Percentiles rank a stretch among this genome's conserved stretches.
phyloP scores from a whole-genome alignment of 305 asterid genomes.

The Fraxinus xanthoxyloides region DNA sequence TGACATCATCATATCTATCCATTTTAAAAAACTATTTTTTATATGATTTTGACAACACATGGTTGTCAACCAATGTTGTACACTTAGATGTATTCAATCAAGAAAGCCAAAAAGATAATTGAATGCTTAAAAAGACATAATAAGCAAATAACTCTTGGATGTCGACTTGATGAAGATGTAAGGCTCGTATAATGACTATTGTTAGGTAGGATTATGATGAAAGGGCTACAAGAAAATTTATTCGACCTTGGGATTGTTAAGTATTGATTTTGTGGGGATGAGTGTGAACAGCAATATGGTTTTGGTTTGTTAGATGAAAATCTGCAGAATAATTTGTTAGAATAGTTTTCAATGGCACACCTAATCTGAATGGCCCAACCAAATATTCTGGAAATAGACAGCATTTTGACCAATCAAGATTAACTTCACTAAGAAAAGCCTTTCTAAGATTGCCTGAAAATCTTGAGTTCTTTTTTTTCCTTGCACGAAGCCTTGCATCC shows the following conservation, averaged over 20 bases:
- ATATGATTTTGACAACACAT: too few species aligned
- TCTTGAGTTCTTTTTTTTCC: not conserved
- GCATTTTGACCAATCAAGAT: slow-evolving; percentile 31
- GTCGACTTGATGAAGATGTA: not conserved
- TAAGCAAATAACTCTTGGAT: not conserved
- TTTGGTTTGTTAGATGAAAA: not conserved
- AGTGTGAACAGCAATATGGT: not conserved
- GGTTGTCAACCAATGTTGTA: too few species aligned
- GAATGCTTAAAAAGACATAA: too few species aligned
- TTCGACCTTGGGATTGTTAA: not conserved
- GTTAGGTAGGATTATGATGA: not conserved
- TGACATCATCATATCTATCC: too few species aligned
- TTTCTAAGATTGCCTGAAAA: too few species aligned
- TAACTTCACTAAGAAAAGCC: too few species aligned
- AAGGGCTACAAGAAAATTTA: not conserved
- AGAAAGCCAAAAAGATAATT: too few species aligned
- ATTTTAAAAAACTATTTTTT: too few species aligned
- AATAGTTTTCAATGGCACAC: slow-evolving; percentile 20
- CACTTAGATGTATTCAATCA: too few species aligned
- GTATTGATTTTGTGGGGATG: not conserved
- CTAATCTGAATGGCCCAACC: slow-evolving; percentile 36
- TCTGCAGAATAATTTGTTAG: slow-evolving; percentile 20
- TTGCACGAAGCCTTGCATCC: not conserved
- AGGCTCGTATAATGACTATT: not conserved
- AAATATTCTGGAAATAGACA: slow-evolving; percentile 35